phyloP scores from a whole-genome alignment of 1,284 basidiomycete genomes.

The Grifola frondosa region DNA sequence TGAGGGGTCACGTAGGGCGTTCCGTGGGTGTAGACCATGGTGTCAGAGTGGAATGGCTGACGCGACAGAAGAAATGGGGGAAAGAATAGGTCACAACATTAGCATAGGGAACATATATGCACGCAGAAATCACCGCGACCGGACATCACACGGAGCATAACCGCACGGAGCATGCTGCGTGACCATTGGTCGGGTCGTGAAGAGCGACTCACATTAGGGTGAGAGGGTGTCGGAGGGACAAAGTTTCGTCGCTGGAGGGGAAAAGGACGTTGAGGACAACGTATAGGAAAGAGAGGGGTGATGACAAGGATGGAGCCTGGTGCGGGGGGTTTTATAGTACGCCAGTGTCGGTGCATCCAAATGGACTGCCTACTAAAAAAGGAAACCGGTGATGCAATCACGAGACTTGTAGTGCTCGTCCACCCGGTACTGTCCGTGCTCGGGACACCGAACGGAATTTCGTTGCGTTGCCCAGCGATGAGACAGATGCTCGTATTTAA shows the following conservation, averaged over 20 bases:
- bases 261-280: not conserved
- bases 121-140: slow-evolving; percentile 5
- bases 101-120: slow-evolving; percentile 1
- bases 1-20: slow-evolving; percentile 84
- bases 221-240: slow-evolving; percentile 1
- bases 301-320: slow-evolving; percentile 15
- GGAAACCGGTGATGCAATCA: slow-evolving; percentile 20
- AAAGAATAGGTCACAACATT: slow-evolving; percentile 4
- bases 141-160: slow-evolving; percentile 4
- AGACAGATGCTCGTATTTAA: too few species aligned
- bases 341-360: slow-evolving; percentile 24
- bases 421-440: slow-evolving; percentile 26
- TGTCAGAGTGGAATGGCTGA: slow-evolving; percentile 12
- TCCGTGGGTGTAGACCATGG: slow-evolving; percentile 60
- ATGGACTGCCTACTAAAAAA: slow-evolving; percentile 11
- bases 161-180: not conserved
- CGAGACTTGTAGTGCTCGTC: slow-evolving; percentile 7
- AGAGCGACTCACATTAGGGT: not conserved
- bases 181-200: not conserved
- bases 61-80: not conserved
- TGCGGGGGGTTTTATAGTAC: slow-evolving; percentile 23
- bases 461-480: slow-evolving; percentile 8
- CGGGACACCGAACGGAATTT: slow-evolving; percentile 25
- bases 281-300: slow-evolving; percentile 13
- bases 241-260: not conserved